These are phyloP conservation scores for Xylaria grammica DNA, from an alignment of 495 filamentous ascomycete genomes.

Conservation along the genomic window DNA sequence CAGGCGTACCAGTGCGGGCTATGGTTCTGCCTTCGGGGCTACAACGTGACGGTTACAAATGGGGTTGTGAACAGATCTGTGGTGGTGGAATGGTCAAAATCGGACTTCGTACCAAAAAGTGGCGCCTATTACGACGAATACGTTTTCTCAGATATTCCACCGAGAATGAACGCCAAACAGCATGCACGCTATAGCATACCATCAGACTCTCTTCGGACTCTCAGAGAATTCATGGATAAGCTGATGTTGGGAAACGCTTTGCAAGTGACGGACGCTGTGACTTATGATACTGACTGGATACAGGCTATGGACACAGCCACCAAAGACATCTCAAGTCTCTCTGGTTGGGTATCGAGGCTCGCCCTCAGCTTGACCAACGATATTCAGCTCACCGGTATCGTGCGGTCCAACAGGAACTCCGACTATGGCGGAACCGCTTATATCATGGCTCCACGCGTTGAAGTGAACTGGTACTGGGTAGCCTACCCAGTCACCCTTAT, in stretches of 20 bases:
- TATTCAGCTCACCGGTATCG: conserved; percentile 36
- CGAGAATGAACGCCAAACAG: conserved; percentile 32
- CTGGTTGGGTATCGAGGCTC: conserved; percentile 38
- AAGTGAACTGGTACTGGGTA: conserved; percentile 46
- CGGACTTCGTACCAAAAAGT: conserved; percentile 24
- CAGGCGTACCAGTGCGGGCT: conserved; percentile 37
- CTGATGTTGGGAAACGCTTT: conserved; percentile 38
- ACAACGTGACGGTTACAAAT: conserved; percentile 32
- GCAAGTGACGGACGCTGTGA: conserved; percentile 28
- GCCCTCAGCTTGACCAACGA: conserved; percentile 41
- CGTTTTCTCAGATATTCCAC: conserved; percentile 39
- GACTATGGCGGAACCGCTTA: conserved; percentile 37
- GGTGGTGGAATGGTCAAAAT: conserved; percentile 37
- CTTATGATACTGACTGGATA: conserved; percentile 47
- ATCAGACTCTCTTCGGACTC: conserved; percentile 32
- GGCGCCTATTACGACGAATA: conserved; percentile 31
- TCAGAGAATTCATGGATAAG: conserved; percentile 38
- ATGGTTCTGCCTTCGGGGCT: conserved; percentile 45
- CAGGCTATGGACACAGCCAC: conserved; percentile 43
- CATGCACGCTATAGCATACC: conserved; percentile 36
- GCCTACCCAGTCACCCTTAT: conserved; percentile 44
- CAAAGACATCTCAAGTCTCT: conserved; percentile 25
- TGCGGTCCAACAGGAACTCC: conserved; percentile 3
- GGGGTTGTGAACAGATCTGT: conserved; percentile 33
- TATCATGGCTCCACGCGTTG: conserved; percentile 37